Percentiles rank a stretch among this genome's conserved stretches.
Conservation (phyloP, 768 basidiomycete species). For the Pleurotus djamor region DNA sequence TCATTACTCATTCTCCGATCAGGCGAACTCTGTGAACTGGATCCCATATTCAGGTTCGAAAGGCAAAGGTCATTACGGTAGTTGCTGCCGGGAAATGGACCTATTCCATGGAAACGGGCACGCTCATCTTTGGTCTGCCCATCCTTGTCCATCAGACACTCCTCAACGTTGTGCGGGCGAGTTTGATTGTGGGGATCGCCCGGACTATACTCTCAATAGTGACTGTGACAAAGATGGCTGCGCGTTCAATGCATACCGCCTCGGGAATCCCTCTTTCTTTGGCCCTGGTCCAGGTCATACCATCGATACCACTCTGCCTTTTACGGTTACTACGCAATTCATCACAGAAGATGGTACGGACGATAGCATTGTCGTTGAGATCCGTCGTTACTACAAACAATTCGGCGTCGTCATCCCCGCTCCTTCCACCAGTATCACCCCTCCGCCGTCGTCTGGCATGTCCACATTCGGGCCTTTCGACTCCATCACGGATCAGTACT, state of each 20-base stretch:
- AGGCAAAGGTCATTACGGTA: slow-evolving; percentile 33
- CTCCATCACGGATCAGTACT: slow-evolving; percentile 35
- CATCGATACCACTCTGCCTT: slow-evolving; percentile 31
- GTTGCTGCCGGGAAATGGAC: slow-evolving; percentile 47
- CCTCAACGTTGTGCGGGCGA: slow-evolving; percentile 29
- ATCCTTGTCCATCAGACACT: slow-evolving; percentile 28
- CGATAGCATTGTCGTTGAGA: slow-evolving; percentile 11
- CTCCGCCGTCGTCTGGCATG: slow-evolving; percentile 28
- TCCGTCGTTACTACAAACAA: slow-evolving; percentile 15
- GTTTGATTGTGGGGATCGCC: slow-evolving; percentile 4
- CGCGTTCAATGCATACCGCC: slow-evolving; percentile 36
- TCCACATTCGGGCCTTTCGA: slow-evolving; percentile 25
- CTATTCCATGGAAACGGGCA: slow-evolving; percentile 42
- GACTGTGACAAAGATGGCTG: slow-evolving; percentile 43
- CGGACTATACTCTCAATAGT: slow-evolving; percentile 22
- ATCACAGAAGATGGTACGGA: slow-evolving; percentile 24
- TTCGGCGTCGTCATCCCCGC: background rate
- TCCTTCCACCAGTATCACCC: slow-evolving; percentile 27
- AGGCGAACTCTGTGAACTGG: background rate
- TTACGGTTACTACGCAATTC: slow-evolving; percentile 38
- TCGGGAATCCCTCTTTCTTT: slow-evolving; percentile 26
- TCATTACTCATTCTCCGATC: background rate
- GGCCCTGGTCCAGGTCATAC: slow-evolving; percentile 37
- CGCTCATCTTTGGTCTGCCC: slow-evolving; percentile 37
- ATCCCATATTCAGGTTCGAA: slow-evolving; percentile 21